Evolutionary conservation across 345 rosid genomes (phyloP), one percentile per base, ranked within the genome.

Genomic region (Brassica incana): DNA sequence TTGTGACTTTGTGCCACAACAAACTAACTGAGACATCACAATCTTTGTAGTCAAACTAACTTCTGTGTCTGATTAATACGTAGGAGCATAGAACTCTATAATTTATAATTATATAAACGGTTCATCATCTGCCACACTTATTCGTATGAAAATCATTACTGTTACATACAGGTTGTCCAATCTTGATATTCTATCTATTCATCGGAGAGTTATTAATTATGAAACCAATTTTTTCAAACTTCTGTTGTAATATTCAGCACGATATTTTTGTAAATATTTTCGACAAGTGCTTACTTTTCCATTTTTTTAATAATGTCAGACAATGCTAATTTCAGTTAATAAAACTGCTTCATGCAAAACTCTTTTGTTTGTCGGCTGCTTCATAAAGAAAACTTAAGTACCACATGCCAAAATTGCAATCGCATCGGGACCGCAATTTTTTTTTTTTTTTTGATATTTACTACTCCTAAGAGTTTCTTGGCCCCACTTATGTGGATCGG

Each of bases 11-110:
- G 40, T 62, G 16, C 18, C 6, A 16, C 10, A 33, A 75, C 66
- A 36, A 67, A n/a, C 12, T 38, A 15, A 38, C 38, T 61, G 63
- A 15, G 29, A 30, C 3, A 48, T 68, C n/a, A 27, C 14, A 59
- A 58, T 76, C 68, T 68, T 40, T 60, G 6, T 68, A 68, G 74
- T 68, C 61, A 76, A 59, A 16, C 18, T 52, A 18, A 74, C 67
- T 18, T 64, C 1, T 52, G 35, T 66, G 72, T 25, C 33, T 25
- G 68, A 35, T 38, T 9, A 40, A 61, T 14, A 72, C 2, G 68
- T n/a, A 65, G 12, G 68, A 33, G 20, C 15, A 10, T 25, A 10
- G 33, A 60, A 60, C 33, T 23, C 65, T 10, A 60, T 5, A 23
- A 1, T 25, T 3, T 60, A 25, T 25, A 9, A 4, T 59, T 59